These are phyloP conservation scores for Dryadomyces quercivorus DNA, from an alignment of 2,329 filamentous ascomycete genomes.

Conservation along the genomic window DNA sequence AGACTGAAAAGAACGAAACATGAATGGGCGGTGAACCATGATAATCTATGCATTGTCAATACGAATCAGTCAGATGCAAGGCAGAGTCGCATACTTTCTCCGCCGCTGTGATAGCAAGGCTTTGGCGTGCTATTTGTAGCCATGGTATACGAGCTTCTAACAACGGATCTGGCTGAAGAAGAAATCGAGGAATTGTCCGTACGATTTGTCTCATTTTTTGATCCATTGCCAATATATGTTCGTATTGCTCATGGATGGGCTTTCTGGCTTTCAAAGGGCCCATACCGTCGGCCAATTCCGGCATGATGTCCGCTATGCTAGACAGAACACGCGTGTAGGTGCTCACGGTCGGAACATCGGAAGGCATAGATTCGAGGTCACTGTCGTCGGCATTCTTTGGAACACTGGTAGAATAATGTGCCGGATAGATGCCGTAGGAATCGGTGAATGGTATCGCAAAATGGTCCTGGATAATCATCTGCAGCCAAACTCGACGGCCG, in stretches of 20 bases:
- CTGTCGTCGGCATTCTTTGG: conserved; percentile 21
- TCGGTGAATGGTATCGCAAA: conserved; percentile 24
- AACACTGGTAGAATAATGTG: conserved; percentile 19
- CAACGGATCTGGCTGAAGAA: conserved; percentile 15
- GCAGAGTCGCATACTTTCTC: conserved; percentile 16
- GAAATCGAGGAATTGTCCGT: conserved; percentile 19
- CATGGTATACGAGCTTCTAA: conserved; percentile 17
- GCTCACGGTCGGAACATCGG: conserved; percentile 11
- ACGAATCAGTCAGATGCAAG: neutral
- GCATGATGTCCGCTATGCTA: conserved; percentile 20
- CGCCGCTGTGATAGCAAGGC: conserved; percentile 24
- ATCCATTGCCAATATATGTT: conserved; percentile 20
- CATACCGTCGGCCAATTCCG: conserved; percentile 18
- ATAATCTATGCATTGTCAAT: conserved; percentile 16
- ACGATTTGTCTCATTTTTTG: conserved; percentile 21
- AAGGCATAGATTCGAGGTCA: conserved; percentile 10
- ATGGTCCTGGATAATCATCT: conserved; percentile 24
- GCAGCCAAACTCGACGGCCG: conserved; percentile 23
- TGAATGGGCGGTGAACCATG: conserved; percentile 24
- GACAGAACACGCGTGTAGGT: conserved; percentile 18
- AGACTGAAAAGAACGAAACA: conserved; percentile 20
- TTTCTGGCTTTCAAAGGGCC: conserved; percentile 19
- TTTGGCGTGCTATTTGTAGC: conserved; percentile 21
- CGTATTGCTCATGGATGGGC: conserved; percentile 18
- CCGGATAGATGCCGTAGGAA: conserved; percentile 21